Percentiles rank a stretch among this genome's conserved stretches.
phyloP scores from a whole-genome alignment of 495 filamentous ascomycete species.

The Saxophila tyrrhenica region DNA sequence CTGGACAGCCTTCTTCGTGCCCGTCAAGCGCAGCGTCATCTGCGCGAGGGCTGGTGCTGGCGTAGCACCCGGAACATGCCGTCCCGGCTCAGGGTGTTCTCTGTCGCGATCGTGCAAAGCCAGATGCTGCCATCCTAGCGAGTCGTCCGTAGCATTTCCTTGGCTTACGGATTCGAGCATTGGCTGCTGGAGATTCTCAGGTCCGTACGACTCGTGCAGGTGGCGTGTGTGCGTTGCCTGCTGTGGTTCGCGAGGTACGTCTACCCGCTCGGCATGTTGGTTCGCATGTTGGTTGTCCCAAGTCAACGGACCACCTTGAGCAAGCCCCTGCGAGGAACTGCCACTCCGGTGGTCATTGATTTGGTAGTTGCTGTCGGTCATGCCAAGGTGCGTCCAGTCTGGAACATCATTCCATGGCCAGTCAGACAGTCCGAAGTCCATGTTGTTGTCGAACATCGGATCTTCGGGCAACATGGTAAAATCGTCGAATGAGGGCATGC shows the following conservation, averaged over 20 bases:
- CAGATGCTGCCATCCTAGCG: not conserved
- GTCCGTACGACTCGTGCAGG: not conserved
- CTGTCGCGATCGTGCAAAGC: not conserved
- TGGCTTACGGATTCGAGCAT: not conserved
- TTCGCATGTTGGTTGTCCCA: not conserved
- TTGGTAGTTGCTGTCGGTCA: not conserved
- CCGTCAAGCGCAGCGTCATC: slow-evolving; percentile 1
- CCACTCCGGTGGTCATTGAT: too few species aligned
- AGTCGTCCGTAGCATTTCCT: not conserved
- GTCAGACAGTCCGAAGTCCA: not conserved
- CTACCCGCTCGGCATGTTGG: not conserved
- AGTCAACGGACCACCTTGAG: too few species aligned
- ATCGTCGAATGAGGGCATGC: slow-evolving; percentile 10
- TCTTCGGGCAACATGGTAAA: slow-evolving; percentile 4
- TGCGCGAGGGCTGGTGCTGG: not conserved
- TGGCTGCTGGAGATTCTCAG: not conserved
- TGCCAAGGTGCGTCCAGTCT: not conserved
- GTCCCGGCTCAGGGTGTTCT: not conserved
- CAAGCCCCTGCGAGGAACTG: too few species aligned
- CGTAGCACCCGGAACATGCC: not conserved
- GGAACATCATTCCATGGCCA: not conserved
- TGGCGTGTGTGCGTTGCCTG: slow-evolving; percentile 6
- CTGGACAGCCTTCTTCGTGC: slow-evolving; percentile 2
- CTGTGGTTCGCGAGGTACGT: slow-evolving; percentile 4
- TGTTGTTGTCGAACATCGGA: not conserved